Conservation (phyloP, 208 protist species). For the Phytomonas sp. region DNA sequence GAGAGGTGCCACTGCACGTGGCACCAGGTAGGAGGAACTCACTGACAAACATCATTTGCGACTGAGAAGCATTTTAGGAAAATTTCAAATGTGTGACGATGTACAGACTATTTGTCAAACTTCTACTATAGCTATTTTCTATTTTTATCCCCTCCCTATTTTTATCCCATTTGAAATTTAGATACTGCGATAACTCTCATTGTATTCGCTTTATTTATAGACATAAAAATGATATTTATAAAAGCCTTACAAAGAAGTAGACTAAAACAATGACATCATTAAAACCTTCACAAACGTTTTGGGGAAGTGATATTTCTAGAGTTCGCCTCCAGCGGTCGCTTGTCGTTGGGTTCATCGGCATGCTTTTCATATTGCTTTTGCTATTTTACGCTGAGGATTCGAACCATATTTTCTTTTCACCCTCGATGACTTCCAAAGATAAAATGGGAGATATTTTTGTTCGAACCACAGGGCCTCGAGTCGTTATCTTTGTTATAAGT, state of each 20-base stretch:
- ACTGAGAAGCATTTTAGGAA: too few species aligned
- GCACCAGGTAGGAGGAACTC: too few species aligned
- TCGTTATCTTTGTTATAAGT: not conserved
- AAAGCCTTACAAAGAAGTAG: not conserved
- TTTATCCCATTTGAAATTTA: too few species aligned
- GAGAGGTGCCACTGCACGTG: too few species aligned
- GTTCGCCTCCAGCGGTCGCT: not conserved
- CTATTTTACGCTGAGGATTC: not conserved
- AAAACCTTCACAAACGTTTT: not conserved
- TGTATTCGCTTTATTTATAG: too few species aligned
- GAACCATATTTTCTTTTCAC: not conserved
- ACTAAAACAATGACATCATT: not conserved
- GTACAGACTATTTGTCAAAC: too few species aligned
- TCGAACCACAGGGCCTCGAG: not conserved
- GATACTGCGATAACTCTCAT: too few species aligned
- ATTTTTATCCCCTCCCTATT: too few species aligned
- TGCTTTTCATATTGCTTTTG: not conserved
- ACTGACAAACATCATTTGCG: too few species aligned
- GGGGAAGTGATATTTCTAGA: not conserved
- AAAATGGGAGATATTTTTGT: not conserved
- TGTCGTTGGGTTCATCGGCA: not conserved
- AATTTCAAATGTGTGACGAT: too few species aligned
- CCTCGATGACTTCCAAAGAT: not conserved
- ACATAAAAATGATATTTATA: too few species aligned
- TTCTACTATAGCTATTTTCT: too few species aligned